Percentiles rank a stretch among this genome's conserved stretches.
These are phyloP conservation scores for Herpetomonas samuelpessoai DNA, from an alignment of 208 protist species.

Conservation along the genomic window DNA sequence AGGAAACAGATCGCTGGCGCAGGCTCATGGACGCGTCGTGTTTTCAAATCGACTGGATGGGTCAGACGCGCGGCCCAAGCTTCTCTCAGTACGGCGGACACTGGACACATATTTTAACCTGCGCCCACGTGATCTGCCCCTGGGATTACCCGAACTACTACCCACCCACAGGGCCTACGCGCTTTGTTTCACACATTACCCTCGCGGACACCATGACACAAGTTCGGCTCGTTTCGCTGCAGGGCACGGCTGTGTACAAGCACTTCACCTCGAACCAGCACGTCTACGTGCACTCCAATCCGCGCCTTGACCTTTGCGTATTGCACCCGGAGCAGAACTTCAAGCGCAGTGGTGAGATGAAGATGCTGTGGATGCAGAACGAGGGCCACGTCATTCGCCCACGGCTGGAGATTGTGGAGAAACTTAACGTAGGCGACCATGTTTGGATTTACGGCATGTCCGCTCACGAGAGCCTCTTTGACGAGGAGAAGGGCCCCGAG, in stretches of 20 bases:
- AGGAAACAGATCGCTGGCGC: conserved; percentile 89
- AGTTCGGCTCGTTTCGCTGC: conserved; percentile 71
- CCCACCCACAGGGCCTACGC: conserved; percentile 69
- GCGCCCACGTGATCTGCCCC: conserved; percentile 86
- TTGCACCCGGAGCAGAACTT: conserved; percentile 86
- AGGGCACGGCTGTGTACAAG: conserved; percentile 82
- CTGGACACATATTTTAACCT: conserved; percentile 89
- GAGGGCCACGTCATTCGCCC: conserved; percentile 81
- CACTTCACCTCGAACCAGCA: conserved; percentile 91
- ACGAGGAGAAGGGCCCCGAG: conserved; percentile 84
- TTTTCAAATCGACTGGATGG: conserved; percentile 83
- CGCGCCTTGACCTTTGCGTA: conserved; percentile 84
- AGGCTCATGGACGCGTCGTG: conserved; percentile 90
- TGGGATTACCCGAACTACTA: conserved; percentile 93
- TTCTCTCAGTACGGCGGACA: conserved; percentile 84
- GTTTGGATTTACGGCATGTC: conserved; percentile 91
- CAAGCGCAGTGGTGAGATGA: conserved; percentile 88
- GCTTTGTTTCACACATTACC: conserved; percentile 87
- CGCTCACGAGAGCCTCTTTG: conserved; percentile 86
- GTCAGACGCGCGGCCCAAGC: conserved; percentile 71
- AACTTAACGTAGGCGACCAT: conserved; percentile 71
- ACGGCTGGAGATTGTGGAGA: conserved; percentile 72
- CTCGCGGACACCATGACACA: conserved; percentile 87
- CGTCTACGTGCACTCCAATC: conserved; percentile 86
- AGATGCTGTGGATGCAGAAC: conserved; percentile 93